A percentile compares a stretch with the other conserved stretches of the same genome.
Evolutionary conservation across 306 rosid species (phyloP).

Genomic region (Hippophae rhamnoides): DNA sequence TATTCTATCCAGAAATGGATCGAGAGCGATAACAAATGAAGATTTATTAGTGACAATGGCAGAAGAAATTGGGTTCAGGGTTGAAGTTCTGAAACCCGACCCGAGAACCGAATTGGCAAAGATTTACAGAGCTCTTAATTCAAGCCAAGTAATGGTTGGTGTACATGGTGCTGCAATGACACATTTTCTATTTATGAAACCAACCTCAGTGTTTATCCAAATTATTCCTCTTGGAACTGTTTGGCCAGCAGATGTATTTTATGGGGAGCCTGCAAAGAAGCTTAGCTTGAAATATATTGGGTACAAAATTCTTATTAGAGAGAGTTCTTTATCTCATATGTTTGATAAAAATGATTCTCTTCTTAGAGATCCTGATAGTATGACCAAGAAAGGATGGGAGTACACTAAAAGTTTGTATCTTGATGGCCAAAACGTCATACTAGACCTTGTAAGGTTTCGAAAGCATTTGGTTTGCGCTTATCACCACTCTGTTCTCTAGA

Average conservation of each 20-base stretch:
- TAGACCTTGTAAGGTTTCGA: slow-evolving; percentile 54
- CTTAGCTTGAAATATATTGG: slow-evolving; percentile 79
- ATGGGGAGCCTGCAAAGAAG: slow-evolving; percentile 77
- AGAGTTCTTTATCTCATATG: slow-evolving; percentile 54
- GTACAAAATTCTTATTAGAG: slow-evolving; percentile 54
- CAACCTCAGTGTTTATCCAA: slow-evolving; percentile 66
- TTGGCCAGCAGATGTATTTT: slow-evolving; percentile 88
- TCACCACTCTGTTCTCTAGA: slow-evolving; percentile 27
- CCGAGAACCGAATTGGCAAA: slow-evolving; percentile 70
- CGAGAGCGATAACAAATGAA: slow-evolving; percentile 71
- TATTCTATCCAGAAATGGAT: slow-evolving; percentile 63
- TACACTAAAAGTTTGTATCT: slow-evolving; percentile 87
- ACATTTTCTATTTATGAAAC: slow-evolving; percentile 71
- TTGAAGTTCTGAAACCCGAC: slow-evolving; percentile 47
- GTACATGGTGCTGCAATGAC: slow-evolving; percentile 99
- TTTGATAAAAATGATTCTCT: slow-evolving; percentile 51
- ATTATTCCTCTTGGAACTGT: slow-evolving; percentile 71
- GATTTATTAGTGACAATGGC: slow-evolving; percentile 58
- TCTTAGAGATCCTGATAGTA: slow-evolving; percentile 55
- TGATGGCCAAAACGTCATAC: slow-evolving; percentile 64
- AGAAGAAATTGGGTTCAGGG: slow-evolving; percentile 50
- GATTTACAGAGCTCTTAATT: slow-evolving; percentile 55
- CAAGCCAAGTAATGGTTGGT: slow-evolving; percentile 80
- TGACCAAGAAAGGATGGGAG: slow-evolving; percentile 67
- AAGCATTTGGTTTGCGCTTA: slow-evolving; percentile 62